Evolutionary conservation across 805 yeast species (phyloP), one percentile per base, ranked within the genome.

Genomic region (Yamadazyma olivae): DNA sequence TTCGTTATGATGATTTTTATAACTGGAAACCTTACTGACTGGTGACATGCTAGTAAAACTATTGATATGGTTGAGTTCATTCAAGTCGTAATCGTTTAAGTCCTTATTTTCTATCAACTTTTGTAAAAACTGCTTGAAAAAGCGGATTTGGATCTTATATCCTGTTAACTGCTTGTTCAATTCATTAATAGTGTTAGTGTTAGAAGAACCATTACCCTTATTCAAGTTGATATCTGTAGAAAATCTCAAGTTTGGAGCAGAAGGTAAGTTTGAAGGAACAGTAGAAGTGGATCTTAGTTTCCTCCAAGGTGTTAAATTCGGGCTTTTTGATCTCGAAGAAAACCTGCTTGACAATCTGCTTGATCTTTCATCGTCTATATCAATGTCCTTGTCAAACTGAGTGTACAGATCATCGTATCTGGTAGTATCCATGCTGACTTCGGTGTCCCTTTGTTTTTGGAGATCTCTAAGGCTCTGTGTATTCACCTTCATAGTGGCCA

Each of bases 71-170:
- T 17, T 26, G 14, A 44, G 23, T 17, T 44, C 44, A 16, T 36
- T 24, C 7, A 35, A 21, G 20, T 40, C 44, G 3, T 34, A 14
- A 22, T 34, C 39, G 17, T 32, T 27, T 10, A 32, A 18, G n/a
- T 28, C 34, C 13, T 39, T 38, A 30, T 49, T 51, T 34, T 53
- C 61, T 2, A 66, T 57, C 7, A 67, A 34, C 31, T 57, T 59
- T 32, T 65, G 71, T 3, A 68, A 46, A 33, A 67, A 66, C 37
- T 62, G 61, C 43, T 61, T 63, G 53, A 65, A 62, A 32, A 66
- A 54, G 40, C 64, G 54, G 44, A 69, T 54, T 50, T 71, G 57
- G 23, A 54, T 61, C 30, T 57, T 57, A 40, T 64, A 66, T 9
- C 65, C 57, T 3, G 68, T 60, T 18, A 66, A 46, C 39, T 55